Conservation (phyloP, 2,329 filamentous ascomycete species). For the Aspergillus udagawae region DNA sequence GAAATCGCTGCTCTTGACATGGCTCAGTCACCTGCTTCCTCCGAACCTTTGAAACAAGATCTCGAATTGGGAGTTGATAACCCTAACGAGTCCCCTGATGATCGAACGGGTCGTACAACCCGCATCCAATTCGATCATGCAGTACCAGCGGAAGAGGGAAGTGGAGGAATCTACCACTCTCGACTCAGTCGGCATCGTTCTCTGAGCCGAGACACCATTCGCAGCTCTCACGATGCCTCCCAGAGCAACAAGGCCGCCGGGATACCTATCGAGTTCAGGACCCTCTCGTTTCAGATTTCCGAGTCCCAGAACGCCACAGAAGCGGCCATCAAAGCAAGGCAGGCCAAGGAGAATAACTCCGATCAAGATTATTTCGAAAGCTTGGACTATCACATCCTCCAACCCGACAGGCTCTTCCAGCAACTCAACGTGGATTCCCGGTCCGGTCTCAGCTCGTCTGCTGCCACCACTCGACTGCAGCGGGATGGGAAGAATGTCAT, state of each 20-base stretch:
- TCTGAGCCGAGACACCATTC: slow-evolving; percentile 18
- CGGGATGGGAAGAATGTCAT: slow-evolving; percentile 67
- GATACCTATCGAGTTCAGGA: slow-evolving; percentile 36
- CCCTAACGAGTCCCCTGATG: background rate
- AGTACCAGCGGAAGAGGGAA: slow-evolving; percentile 5
- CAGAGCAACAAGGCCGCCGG: slow-evolving; percentile 17
- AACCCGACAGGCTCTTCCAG: slow-evolving; percentile 53
- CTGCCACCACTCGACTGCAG: slow-evolving; percentile 53
- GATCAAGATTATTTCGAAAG: slow-evolving; percentile 53
- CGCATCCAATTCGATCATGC: slow-evolving; percentile 20
- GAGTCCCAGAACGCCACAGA: slow-evolving; percentile 33
- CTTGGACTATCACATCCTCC: slow-evolving; percentile 65
- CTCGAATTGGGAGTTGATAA: background rate
- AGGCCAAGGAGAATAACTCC: slow-evolving; percentile 23
- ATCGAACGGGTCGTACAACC: slow-evolving; percentile 11
- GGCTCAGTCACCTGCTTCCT: background rate
- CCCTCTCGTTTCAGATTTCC: slow-evolving; percentile 37
- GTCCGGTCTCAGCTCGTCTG: slow-evolving; percentile 58
- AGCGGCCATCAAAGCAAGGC: slow-evolving; percentile 16
- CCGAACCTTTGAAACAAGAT: background rate
- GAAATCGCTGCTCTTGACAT: background rate
- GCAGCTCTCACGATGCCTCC: slow-evolving; percentile 11
- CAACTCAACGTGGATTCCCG: slow-evolving; percentile 57
- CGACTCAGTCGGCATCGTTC: slow-evolving; percentile 16
- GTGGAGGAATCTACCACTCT: slow-evolving; percentile 13